A percentile compares a stretch with the other conserved stretches of the same genome.
These are phyloP conservation scores for Tetrahymena elliotti DNA, from an alignment of 73 alveolate species.

Conservation along the genomic window DNA sequence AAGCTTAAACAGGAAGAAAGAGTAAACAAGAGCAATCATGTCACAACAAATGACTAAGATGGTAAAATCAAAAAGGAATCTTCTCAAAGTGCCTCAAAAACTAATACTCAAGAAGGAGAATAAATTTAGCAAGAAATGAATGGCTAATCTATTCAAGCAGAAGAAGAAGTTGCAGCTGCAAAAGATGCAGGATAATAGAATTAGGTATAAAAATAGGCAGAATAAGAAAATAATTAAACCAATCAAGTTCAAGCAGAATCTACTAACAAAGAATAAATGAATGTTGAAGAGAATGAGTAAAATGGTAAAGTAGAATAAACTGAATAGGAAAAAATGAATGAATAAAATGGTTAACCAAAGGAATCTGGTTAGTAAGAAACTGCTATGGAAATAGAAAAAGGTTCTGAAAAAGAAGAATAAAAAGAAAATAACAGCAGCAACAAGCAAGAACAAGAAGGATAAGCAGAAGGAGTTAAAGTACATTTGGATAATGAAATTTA, in stretches of 20 bases:
- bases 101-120: neutral
- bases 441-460: neutral
- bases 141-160: neutral
- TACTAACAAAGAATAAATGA: neutral
- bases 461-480: neutral
- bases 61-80: neutral
- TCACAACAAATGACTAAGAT: neutral
- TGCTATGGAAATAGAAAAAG: neutral
- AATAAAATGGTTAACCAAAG: neutral
- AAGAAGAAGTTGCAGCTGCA: neutral
- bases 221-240: neutral
- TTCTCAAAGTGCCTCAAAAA: neutral
- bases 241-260: neutral
- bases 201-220: neutral
- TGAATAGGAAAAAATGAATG: neutral
- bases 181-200: neutral
- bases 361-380: neutral
- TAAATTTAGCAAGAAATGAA: neutral
- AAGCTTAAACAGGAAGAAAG: neutral
- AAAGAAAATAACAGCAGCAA: neutral
- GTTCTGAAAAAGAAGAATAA: neutral
- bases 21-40: neutral
- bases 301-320: neutral
- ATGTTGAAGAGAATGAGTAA: neutral
- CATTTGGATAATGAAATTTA: neutral